Evolutionary conservation across 164 flowering plant genomes (phyloP), one percentile per base, ranked within the genome.

Genomic region (Nelumbo lutea): DNA sequence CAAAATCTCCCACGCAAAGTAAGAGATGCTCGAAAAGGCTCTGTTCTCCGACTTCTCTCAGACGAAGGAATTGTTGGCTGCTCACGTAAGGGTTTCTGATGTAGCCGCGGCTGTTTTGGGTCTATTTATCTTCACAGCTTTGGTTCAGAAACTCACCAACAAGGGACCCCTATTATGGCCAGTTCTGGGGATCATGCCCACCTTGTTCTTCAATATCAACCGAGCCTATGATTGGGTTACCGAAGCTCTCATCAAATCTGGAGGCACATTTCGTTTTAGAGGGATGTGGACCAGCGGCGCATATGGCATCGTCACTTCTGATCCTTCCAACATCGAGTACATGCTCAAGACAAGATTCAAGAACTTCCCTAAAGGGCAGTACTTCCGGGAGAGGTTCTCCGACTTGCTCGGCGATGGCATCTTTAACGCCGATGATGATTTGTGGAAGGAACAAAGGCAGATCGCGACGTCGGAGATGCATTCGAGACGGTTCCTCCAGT

Each of bases 111-210:
- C 89, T 41, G 48, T 83, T 15, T 27, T 79, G 42, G 83, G 83
- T 13, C 79, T 86, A 3, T 86, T 89, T 70, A 11, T 80, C 50
- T 79, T 83, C 73, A 73, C 80, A 61, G 73, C 78, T 55, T 6
- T 81, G 1, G 63, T 72, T 42, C 80, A 86, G 39, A 79, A 70
- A 67, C 55, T 85, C 59, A 75, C 71, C 42, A 72, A 69, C 77
- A 87, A 84, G 13, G 91, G 92, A 47, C 89, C 90, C 15, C 84
- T 87, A 83, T 15, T 79, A 15, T 89, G 94, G 94, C 94, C 91
- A 2, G 78, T 89, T 15, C 5, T 89, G 46, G 91, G 94, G 1
- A 82, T 87, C 69, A 42, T 82, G 45, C 94, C 94, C 0, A 62
- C 83, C 41, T 2, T 89, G 11, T 46, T 83, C 70, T 62, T 77